Percentiles rank a stretch among this genome's conserved stretches.
Conservation (phyloP, 139 green algal species). For the Auxenochlorella pyrenoidosa region DNA sequence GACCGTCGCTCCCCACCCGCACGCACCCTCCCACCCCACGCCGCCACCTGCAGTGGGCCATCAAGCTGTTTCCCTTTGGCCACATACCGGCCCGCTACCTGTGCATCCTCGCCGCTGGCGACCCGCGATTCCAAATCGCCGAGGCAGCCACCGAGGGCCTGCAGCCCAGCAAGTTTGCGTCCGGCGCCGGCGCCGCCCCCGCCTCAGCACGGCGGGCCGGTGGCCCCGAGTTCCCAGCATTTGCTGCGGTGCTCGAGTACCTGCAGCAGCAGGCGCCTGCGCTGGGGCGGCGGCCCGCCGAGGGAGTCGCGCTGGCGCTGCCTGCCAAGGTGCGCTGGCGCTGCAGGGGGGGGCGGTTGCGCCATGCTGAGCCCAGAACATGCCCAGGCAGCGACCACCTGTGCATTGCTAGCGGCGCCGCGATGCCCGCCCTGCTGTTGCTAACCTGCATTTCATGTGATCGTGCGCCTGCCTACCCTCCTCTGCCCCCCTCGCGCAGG, state of each 20-base stretch:
- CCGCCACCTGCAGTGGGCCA: conserved; percentile 79
- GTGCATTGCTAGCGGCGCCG: no score
- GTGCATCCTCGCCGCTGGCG: conserved; percentile 65
- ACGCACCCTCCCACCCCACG: no score
- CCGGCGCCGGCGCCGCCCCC: background rate
- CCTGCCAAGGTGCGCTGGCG: conserved; percentile 24
- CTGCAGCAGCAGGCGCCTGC: conserved; percentile 34
- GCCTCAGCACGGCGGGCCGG: background rate
- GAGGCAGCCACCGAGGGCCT: conserved; percentile 54
- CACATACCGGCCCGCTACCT: conserved; percentile 69
- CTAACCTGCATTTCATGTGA: background rate
- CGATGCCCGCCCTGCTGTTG: no score
- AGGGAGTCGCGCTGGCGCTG: conserved; percentile 50
- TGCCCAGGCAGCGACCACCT: no score
- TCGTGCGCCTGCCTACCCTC: no score
- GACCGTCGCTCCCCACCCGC: no score
- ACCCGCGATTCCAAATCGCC: conserved; percentile 68
- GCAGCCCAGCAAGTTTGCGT: conserved; percentile 33
- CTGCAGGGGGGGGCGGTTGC: no score
- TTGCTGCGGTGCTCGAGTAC: conserved; percentile 49
- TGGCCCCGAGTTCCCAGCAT: conserved; percentile 8
- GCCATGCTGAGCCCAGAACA: no score
- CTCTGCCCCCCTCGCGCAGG: background rate
- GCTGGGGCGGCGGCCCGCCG: conserved; percentile 31
- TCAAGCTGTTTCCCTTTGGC: conserved; percentile 75